phyloP scores from a whole-genome alignment of 2,329 filamentous ascomycete species.

The Lasiodiplodia hormozganensis region DNA sequence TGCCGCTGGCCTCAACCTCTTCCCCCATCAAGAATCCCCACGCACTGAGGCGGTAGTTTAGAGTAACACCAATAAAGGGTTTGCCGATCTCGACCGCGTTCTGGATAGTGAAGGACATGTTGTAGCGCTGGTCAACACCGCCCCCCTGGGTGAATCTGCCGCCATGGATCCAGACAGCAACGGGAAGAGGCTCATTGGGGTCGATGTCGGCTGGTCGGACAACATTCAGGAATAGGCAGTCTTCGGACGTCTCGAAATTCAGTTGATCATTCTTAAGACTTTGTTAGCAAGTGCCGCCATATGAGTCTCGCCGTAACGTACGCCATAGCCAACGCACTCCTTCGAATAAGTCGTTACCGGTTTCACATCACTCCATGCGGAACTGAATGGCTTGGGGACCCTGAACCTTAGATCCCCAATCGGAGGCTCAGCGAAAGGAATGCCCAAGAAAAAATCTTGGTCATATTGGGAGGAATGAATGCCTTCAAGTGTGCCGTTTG shows the following conservation, averaged over 20 bases:
- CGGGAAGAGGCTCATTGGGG: conserved; percentile 54
- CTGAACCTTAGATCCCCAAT: conserved; percentile 61
- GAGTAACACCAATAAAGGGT: conserved; percentile 44
- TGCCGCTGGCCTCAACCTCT: conserved; percentile 59
- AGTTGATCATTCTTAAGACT: conserved; percentile 30
- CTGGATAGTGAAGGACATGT: conserved; percentile 65
- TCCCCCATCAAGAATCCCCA: conserved; percentile 72
- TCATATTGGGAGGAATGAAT: conserved; percentile 48
- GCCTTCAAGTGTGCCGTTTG: conserved; percentile 53
- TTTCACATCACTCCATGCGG: conserved; percentile 48
- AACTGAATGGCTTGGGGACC: conserved; percentile 57
- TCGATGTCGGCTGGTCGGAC: conserved; percentile 60
- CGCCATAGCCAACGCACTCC: conserved; percentile 51
- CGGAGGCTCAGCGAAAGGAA: conserved; percentile 65
- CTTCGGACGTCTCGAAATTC: conserved; percentile 51
- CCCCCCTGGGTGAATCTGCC: conserved; percentile 54
- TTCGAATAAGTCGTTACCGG: conserved; percentile 51
- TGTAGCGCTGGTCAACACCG: conserved; percentile 61
- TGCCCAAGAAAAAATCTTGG: conserved; percentile 56
- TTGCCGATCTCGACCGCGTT: conserved; percentile 46
- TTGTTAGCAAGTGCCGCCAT: not conserved
- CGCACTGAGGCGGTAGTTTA: conserved; percentile 63
- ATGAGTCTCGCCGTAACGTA: not conserved
- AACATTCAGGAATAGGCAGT: conserved; percentile 69
- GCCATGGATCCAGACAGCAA: conserved; percentile 67